Evolutionary conservation across 2,329 filamentous ascomycete species (phyloP).

Genomic region (Ophiosphaerella narmari): DNA sequence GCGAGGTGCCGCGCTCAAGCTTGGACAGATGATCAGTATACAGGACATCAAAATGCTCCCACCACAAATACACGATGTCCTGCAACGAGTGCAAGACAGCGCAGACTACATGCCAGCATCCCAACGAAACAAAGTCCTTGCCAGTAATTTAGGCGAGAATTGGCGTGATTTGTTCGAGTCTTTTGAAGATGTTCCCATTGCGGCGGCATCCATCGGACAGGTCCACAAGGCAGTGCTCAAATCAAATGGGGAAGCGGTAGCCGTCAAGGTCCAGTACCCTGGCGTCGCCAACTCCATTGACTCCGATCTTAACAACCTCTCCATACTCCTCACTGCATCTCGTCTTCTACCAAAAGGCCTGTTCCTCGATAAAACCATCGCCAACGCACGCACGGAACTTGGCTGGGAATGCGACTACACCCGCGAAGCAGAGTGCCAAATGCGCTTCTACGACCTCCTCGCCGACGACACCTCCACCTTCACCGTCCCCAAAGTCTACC

Average conservation of each 20-base stretch:
- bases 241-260: conserved; percentile 75
- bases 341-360: conserved; percentile 87
- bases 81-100: conserved; percentile 92
- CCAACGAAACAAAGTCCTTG: conserved; percentile 84
- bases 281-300: conserved; percentile 96
- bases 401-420: conserved; percentile 97
- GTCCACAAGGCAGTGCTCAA: conserved; percentile 85
- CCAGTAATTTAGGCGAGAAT: conserved; percentile 75
- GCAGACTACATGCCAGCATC: conserved; percentile 98
- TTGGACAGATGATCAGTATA: conserved; percentile 98
- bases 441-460: conserved; percentile 78
- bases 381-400: conserved; percentile 87
- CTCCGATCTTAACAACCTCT: conserved; percentile 92
- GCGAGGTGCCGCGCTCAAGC: conserved; percentile 94
- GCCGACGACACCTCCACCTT: conserved; percentile 75
- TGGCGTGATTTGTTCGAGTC: conserved; percentile 83
- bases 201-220: conserved; percentile 95
- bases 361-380: conserved; percentile 96
- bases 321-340: conserved; percentile 86
- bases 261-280: conserved; percentile 97
- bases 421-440: conserved; percentile 81
- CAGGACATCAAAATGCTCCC: conserved; percentile 97
- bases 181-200: conserved; percentile 91
- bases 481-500: conserved; percentile 75
- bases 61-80: conserved; percentile 80